These are phyloP conservation scores for Primulina eburnea DNA, from an alignment of 257 asterid species.

Conservation along the genomic window DNA sequence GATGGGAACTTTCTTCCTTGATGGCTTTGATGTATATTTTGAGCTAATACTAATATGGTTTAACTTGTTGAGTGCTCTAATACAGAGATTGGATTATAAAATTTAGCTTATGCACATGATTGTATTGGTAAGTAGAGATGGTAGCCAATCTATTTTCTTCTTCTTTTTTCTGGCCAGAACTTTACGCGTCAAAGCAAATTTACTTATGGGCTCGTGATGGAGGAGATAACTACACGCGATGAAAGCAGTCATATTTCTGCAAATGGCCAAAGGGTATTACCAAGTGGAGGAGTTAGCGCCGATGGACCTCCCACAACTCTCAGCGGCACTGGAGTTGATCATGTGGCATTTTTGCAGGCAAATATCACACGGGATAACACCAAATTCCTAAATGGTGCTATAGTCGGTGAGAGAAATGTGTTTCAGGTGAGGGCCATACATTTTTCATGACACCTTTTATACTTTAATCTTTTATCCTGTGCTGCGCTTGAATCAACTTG, in stretches of 20 bases:
- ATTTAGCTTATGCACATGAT: slow-evolving; percentile 15
- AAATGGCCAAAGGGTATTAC: slow-evolving; percentile 86
- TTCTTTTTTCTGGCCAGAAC: slow-evolving; percentile 42
- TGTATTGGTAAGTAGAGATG: slow-evolving; percentile 14
- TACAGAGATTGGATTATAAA: not conserved
- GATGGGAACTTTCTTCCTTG: slow-evolving; percentile 8
- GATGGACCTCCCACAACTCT: slow-evolving; percentile 99
- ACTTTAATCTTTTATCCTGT: not conserved
- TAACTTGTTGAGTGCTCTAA: slow-evolving; percentile 10
- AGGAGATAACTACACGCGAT: slow-evolving; percentile 95
- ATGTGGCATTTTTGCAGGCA: slow-evolving; percentile 84
- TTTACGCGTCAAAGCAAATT: slow-evolving; percentile 93
- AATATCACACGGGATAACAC: slow-evolving; percentile 97
- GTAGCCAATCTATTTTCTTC: slow-evolving; percentile 22
- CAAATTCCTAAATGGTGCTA: slow-evolving; percentile 82
- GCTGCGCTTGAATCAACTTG: not conserved
- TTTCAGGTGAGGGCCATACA: slow-evolving; percentile 66
- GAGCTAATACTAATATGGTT: not conserved
- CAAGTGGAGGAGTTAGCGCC: slow-evolving; percentile 92
- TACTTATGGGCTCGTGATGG: slow-evolving; percentile 93
- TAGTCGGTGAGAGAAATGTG: slow-evolving; percentile 91
- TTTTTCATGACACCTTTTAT: slow-evolving; percentile 3
- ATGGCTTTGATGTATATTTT: slow-evolving; percentile 9
- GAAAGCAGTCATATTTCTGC: slow-evolving; percentile 92
- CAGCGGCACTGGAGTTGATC: slow-evolving; percentile 96